Conservation (phyloP, 352 stramenopile species). For the Aphanomyces cochlioides region DNA sequence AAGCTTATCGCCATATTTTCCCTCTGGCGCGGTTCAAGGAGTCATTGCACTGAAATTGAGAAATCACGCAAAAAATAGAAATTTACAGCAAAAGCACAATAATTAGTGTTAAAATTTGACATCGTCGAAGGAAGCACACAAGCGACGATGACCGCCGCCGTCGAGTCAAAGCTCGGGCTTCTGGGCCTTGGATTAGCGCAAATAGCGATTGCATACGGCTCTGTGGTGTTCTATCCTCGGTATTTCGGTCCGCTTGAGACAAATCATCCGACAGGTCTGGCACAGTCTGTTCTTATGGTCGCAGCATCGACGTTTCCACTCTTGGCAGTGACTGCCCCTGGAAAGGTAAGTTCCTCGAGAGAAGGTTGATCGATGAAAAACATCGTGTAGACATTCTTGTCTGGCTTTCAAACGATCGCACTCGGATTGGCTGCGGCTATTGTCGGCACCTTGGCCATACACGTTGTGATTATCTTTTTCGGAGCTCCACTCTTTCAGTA, state of each 20-base stretch:
- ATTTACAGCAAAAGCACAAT: no score
- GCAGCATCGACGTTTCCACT: slow-evolving; percentile 4
- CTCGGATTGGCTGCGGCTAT: slow-evolving; percentile 32
- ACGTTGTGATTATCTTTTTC: slow-evolving; percentile 67
- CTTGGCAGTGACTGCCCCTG: background rate
- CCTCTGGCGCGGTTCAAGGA: no score
- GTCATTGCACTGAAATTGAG: no score
- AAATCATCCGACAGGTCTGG: slow-evolving; percentile 16
- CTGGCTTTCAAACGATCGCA: no score
- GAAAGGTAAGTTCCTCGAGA: background rate
- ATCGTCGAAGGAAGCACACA: no score
- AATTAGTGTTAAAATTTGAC: no score
- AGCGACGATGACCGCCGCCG: background rate
- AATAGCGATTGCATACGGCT: background rate
- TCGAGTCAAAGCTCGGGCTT: background rate
- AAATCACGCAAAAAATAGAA: no score
- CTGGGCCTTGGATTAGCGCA: background rate
- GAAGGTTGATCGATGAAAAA: no score
- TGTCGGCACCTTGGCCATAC: slow-evolving; percentile 38
- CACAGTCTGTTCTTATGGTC: background rate
- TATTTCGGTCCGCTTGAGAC: slow-evolving; percentile 12
- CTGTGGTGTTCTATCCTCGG: background rate
- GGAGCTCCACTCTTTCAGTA: slow-evolving; percentile 59
- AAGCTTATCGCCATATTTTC: no score
- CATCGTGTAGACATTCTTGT: no score